Evolutionary conservation across 148 eudicot genomes (phyloP).

Genomic region (Amaranthus hypochondriacus): DNA sequence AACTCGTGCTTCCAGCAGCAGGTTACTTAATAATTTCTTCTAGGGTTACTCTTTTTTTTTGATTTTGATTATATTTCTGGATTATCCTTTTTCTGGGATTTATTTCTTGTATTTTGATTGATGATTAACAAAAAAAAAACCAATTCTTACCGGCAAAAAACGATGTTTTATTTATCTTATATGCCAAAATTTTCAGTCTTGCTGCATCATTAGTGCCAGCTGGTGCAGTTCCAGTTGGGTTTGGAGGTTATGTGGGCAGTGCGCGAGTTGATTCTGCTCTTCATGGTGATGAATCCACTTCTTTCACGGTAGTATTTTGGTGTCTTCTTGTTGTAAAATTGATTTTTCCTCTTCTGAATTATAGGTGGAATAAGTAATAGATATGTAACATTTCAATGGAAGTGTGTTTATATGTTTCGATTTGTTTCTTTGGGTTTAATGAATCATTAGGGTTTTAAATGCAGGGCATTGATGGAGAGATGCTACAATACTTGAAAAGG

Average conservation of each 20-base stretch:
- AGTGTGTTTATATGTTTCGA: neutral
- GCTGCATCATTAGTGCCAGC: conserved; percentile 84
- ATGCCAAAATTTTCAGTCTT: conserved; percentile 35
- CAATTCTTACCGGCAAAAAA: too few species aligned
- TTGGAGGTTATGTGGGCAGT: conserved; percentile 89
- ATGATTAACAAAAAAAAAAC: neutral
- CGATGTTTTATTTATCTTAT: neutral
- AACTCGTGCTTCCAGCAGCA: conserved; percentile 94
- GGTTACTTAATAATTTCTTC: conserved; percentile 27
- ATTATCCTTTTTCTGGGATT: neutral
- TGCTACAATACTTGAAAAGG: conserved; percentile 81
- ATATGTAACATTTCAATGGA: neutral
- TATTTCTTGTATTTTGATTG: neutral
- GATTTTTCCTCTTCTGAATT: neutral
- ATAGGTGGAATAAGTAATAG: neutral
- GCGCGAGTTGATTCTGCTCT: conserved; percentile 62
- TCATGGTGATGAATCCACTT: conserved; percentile 39
- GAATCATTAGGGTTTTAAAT: conserved; percentile 10
- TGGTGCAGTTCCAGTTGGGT: conserved; percentile 63
- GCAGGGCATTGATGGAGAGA: conserved; percentile 84
- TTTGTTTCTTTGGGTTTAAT: neutral
- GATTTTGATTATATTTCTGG: neutral
- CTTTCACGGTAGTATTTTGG: conserved; percentile 38
- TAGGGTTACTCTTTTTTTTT: neutral
- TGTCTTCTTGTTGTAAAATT: neutral